Evolutionary conservation across 352 stramenopile genomes (phyloP), one percentile per base, ranked within the genome.

Genomic region (Peronospora belbahrii): DNA sequence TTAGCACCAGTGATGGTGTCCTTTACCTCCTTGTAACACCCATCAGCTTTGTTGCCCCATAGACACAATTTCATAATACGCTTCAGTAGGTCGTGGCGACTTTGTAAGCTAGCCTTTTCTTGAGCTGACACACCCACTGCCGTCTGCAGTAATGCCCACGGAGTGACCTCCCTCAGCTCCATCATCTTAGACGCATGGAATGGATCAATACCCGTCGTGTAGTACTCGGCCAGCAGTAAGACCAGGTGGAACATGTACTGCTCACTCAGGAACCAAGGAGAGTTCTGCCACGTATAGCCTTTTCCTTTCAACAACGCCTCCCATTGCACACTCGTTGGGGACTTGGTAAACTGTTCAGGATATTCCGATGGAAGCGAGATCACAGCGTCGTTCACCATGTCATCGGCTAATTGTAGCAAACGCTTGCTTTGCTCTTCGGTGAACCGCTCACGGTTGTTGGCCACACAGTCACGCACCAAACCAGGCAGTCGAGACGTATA

Each of bases 31-130:
- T 78, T 89, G 61, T 89, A 84, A 50, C 71, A 83, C 9, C 74
- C 74, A 41, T 87, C 77, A 15, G 77, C 74, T 47, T 85, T 85
- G 55, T 89, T 89, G 19, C 77, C 77, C 70, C 77, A 88, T 14
- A 88, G 41, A 58, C 73, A 83, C 33, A 85, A 53, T 58, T 84
- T 89, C 46, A 89, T 66, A 8, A 84, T 63, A 1, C 65, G 59
- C 44, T 69, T 58, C 8, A 88, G 55, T 42, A 68, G 52, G 5
- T 65, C 63, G 17, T 69, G 62, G 17, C 56, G 61, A 7, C 54
- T 67, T n/a, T 58, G 28, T 19, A 20, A 45, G 17, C 18, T 62
- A 13, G 50, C 56, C 30, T 42, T 42, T 22, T 64, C 52, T 5
- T 44, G 42, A 25, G 59, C 42, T 0, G 54, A 61, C 6, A 70